Conservation (phyloP, 768 basidiomycete genomes). For the Suillus occidentalis region DNA sequence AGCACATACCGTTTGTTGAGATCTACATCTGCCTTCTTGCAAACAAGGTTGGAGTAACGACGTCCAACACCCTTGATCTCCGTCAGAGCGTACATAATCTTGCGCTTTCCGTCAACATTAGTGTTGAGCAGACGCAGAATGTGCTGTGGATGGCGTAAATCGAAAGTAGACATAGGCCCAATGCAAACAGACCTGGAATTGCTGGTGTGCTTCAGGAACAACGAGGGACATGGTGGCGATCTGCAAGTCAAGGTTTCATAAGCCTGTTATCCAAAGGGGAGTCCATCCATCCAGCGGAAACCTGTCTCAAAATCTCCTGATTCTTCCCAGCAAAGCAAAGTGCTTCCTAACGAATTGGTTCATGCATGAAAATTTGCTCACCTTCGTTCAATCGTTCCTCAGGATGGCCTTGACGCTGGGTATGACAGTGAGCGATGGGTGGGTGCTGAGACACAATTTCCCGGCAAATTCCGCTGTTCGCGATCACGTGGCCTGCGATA, state of each 20-base stretch:
- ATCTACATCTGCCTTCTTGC: slow-evolving; percentile 99
- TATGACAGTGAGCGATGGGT: slow-evolving; percentile 1
- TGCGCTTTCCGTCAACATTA: slow-evolving; percentile 99
- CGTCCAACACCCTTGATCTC: slow-evolving; percentile 99
- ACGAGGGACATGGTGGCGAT: slow-evolving; percentile 87
- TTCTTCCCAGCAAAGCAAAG: background rate
- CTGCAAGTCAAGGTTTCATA: background rate
- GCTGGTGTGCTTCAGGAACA: slow-evolving; percentile 91
- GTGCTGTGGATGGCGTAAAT: slow-evolving; percentile 56
- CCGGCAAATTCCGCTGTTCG: slow-evolving; percentile 20
- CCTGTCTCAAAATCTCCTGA: background rate
- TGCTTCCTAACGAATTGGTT: background rate
- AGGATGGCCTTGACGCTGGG: slow-evolving; percentile 19
- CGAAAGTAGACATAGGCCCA: background rate
- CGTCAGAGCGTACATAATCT: slow-evolving; percentile 99
- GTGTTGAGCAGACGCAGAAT: slow-evolving; percentile 99
- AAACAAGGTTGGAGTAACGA: slow-evolving; percentile 97
- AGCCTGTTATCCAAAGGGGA: background rate
- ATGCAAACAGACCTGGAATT: slow-evolving; percentile 74
- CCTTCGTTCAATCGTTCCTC: slow-evolving; percentile 25
- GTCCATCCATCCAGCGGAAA: slow-evolving; percentile 22
- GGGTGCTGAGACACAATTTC: slow-evolving; percentile 22
- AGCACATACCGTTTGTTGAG: slow-evolving; percentile 89
- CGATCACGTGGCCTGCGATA: slow-evolving; percentile 25
- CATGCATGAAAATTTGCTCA: slow-evolving; percentile 18